These are phyloP conservation scores for Cymodocea nodosa DNA, from an alignment of 116 monocot genomes.

Conservation along the genomic window DNA sequence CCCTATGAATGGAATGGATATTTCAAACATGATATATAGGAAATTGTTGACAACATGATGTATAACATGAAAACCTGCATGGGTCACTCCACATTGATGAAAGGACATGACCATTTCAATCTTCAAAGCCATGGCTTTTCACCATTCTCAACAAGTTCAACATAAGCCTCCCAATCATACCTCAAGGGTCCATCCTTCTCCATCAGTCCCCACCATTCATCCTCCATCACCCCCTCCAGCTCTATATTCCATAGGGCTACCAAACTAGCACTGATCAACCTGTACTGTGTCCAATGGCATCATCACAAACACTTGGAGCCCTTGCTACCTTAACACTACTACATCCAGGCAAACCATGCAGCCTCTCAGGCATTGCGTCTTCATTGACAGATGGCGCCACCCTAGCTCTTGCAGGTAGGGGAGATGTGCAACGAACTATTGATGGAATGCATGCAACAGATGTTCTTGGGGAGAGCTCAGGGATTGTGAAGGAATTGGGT, in stretches of 20 bases:
- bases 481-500: background rate
- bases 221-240: constrained; percentile 76
- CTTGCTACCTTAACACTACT: background rate
- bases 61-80: constrained; percentile 38
- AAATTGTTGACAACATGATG: too few species aligned
- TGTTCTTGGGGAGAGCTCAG: too few species aligned
- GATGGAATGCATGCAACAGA: background rate
- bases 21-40: too few species aligned
- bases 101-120: constrained; percentile 81
- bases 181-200: constrained; percentile 47
- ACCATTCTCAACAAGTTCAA: constrained; percentile 57
- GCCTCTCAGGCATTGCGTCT: background rate
- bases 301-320: constrained; percentile 77
- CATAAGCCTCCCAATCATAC: constrained; percentile 64
- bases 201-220: constrained; percentile 82
- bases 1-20: too few species aligned
- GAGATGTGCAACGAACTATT: too few species aligned
- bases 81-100: constrained; percentile 85
- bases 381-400: too few species aligned
- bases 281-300: constrained; percentile 67
- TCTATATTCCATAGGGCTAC: constrained; percentile 54
- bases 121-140: constrained; percentile 39
- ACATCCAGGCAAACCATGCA: background rate
- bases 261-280: constrained; percentile 44
- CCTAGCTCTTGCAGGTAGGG: too few species aligned